phyloP scores from a whole-genome alignment of 2,329 filamentous ascomycete species.

The Eurotiales sp. region DNA sequence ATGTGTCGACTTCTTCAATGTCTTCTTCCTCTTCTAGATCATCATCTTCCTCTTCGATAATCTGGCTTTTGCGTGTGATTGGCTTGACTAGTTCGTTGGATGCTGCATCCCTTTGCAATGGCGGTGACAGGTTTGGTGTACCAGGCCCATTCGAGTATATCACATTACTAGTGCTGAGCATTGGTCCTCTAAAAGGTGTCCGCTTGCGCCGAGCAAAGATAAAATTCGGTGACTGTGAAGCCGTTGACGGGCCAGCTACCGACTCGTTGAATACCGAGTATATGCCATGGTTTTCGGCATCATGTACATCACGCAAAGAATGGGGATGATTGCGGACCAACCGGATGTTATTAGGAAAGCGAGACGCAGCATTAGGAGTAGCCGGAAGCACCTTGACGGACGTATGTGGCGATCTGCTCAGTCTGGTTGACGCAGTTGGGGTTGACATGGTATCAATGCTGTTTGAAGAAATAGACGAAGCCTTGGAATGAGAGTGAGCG shows the following conservation, averaged over 20 bases:
- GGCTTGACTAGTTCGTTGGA: slow-evolving; percentile 21
- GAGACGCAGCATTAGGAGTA: slow-evolving; percentile 66
- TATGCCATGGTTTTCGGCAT: slow-evolving; percentile 21
- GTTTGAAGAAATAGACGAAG: slow-evolving; percentile 84
- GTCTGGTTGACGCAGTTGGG: slow-evolving; percentile 62
- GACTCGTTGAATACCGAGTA: slow-evolving; percentile 36
- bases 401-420: slow-evolving; percentile 73
- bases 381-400: slow-evolving; percentile 94
- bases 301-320: slow-evolving; percentile 24
- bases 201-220: slow-evolving; percentile 46
- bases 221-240: slow-evolving; percentile 40
- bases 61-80: slow-evolving; percentile 36
- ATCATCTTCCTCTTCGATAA: slow-evolving; percentile 45
- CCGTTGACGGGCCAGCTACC: slow-evolving; percentile 32
- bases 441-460: slow-evolving; percentile 66
- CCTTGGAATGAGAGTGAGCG: slow-evolving; percentile 86
- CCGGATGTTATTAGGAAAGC: slow-evolving; percentile 82
- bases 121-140: slow-evolving; percentile 29
- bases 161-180: slow-evolving; percentile 37
- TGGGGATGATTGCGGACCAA: slow-evolving; percentile 60
- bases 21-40: slow-evolving; percentile 33
- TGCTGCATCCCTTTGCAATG: slow-evolving; percentile 20
- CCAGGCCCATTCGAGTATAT: slow-evolving; percentile 31
- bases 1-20: slow-evolving; percentile 41
- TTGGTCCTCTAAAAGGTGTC: slow-evolving; percentile 44